Conservation (phyloP, 805 yeast species). For the Ascoidea tarda region DNA sequence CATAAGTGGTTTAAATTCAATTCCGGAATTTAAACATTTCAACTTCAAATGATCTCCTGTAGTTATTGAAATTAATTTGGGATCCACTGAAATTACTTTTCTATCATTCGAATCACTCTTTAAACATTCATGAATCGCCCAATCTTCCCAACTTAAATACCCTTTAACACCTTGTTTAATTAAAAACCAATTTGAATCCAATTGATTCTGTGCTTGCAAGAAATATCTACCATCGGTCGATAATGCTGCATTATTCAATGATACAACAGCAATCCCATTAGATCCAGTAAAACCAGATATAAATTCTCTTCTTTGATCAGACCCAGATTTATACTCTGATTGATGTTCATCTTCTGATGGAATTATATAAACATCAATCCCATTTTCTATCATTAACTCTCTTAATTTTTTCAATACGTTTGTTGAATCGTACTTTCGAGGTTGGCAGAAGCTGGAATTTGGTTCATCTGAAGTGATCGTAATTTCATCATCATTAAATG, state of each 20-base stretch:
- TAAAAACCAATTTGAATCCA: conserved; percentile 46
- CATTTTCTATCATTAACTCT: conserved; percentile 26
- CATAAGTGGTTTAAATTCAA: conserved; percentile 21
- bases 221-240: conserved; percentile 52
- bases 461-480: too few relatives aligned
- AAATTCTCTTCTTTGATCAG: conserved; percentile 41
- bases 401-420: conserved; percentile 26
- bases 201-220: conserved; percentile 40
- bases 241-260: conserved; percentile 34
- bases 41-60: conserved; percentile 16
- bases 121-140: conserved; percentile 24
- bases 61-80: conserved; percentile 46
- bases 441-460: neutral
- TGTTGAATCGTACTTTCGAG: conserved; percentile 16
- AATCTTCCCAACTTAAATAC: conserved; percentile 43
- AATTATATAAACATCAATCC: conserved; percentile 39
- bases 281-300: conserved; percentile 48
- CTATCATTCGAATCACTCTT: neutral
- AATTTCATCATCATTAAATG: too few relatives aligned
- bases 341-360: conserved; percentile 52
- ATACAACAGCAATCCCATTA: conserved; percentile 45
- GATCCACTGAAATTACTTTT: conserved; percentile 50
- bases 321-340: conserved; percentile 40
- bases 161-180: conserved; percentile 36
- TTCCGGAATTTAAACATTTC: conserved; percentile 9